Evolutionary conservation across 805 yeast genomes (phyloP).

Genomic region (Candida ortonii): DNA sequence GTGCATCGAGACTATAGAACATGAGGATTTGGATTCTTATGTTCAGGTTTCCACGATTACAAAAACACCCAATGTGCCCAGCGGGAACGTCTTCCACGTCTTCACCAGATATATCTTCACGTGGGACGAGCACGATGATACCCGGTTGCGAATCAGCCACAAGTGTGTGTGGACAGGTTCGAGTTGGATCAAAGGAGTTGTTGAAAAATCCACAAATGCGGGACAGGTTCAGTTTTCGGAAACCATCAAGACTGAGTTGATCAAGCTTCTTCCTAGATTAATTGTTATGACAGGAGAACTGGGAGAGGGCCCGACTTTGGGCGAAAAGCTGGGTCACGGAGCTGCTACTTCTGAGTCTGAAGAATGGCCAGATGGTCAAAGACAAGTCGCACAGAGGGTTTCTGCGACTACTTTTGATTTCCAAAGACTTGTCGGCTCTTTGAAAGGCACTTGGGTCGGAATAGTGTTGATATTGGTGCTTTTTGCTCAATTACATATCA

Average conservation of each 20-base stretch:
- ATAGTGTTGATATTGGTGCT: slow-evolving; percentile 7
- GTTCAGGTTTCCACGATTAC: slow-evolving; percentile 63
- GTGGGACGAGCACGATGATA: slow-evolving; percentile 68
- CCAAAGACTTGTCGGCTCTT: slow-evolving; percentile 5
- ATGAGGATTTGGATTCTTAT: slow-evolving; percentile 49
- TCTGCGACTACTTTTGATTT: slow-evolving; percentile 3
- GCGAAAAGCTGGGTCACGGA: too few species aligned
- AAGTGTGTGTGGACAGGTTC: slow-evolving; percentile 86
- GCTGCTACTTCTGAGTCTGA: too few species aligned
- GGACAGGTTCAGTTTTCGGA: slow-evolving; percentile 71
- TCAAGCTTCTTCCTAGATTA: slow-evolving; percentile 16
- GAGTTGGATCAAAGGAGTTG: slow-evolving; percentile 87
- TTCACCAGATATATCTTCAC: slow-evolving; percentile 67
- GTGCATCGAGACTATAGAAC: slow-evolving; percentile 54
- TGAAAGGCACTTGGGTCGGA: slow-evolving; percentile 13
- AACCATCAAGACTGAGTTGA: slow-evolving; percentile 33
- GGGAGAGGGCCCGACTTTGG: slow-evolving; percentile 1
- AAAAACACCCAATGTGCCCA: slow-evolving; percentile 91
- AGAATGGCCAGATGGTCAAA: too few species aligned
- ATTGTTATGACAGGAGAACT: not conserved
- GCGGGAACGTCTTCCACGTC: slow-evolving; percentile 78
- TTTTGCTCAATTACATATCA: slow-evolving; percentile 8
- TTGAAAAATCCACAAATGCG: slow-evolving; percentile 76
- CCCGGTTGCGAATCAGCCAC: slow-evolving; percentile 63
- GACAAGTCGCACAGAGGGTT: slow-evolving; percentile 1